Evolutionary conservation across 192 early-diverging fungal species (phyloP), one percentile per base, ranked within the genome.

Genomic region (Coemansia sp.): DNA sequence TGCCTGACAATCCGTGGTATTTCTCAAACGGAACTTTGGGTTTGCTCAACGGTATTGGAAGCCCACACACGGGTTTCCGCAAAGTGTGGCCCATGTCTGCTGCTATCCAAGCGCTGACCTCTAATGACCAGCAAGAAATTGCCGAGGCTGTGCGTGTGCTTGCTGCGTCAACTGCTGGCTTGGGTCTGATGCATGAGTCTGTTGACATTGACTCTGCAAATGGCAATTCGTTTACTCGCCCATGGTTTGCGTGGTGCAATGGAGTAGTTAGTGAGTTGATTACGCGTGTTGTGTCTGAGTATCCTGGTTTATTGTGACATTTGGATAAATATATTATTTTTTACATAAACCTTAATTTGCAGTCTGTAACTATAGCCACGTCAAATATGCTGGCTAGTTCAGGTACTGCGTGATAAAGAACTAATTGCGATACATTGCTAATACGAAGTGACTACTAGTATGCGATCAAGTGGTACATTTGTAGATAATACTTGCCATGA

Each of bases 191-290:
- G 86, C 87, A 88, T 70, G 90, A 91, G 75, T 79, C 88, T 16
- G 80, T 90, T 27, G 33, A 77, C 24, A 78, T 71, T 27, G 78
- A 89, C 60, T 70, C 86, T 20, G 34, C 16, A 11, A 11, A 42
- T 11, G 75, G 71, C 22, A 24, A 63, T 0, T 60, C 60, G 1
- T 89, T 72, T 51, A 85, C 87, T 2, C 66, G 87, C 4, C 68
- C 80, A 9, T 86, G 87, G 85, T 90, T 90, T 68, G 85, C 85
- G 16, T 90, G 89, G 89, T 84, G 87, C 51, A 90, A 90, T 69
- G 85, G 80, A n/a, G 71, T 90, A 8, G 76, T 88, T 60, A 86
- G 85, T 20, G 79, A 84, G 46, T 75, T 84, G 29, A 63, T 63
- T 42, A 27, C 61, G 8, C 34, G 10, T 20, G 20, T 22, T 20